These are phyloP conservation scores for Rozella allomycis DNA, from an alignment of 371 early-diverging fungal genomes.

Conservation along the genomic window DNA sequence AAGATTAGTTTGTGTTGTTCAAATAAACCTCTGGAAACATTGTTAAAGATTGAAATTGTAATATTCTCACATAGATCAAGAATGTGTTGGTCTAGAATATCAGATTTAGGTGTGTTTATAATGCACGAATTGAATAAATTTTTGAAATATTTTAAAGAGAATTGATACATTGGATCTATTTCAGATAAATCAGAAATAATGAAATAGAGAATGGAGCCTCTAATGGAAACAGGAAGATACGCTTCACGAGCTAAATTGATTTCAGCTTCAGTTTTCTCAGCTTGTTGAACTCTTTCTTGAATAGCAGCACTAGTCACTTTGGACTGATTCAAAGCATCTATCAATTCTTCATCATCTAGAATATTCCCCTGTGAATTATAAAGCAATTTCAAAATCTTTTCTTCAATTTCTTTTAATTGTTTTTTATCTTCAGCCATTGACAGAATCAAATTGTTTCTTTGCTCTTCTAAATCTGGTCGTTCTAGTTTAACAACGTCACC, in stretches of 20 bases:
- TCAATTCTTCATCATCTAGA: slow-evolving; percentile 32
- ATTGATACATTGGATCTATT: slow-evolving; percentile 34
- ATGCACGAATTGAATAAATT: slow-evolving; percentile 13
- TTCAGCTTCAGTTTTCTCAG: slow-evolving; percentile 25
- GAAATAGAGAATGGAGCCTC: slow-evolving; percentile 33
- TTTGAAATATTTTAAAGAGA: slow-evolving; percentile 31
- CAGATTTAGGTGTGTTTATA: neutral
- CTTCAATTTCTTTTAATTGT: slow-evolving; percentile 31
- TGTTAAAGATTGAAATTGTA: slow-evolving; percentile 18
- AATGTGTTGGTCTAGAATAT: neutral
- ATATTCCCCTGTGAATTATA: slow-evolving; percentile 32
- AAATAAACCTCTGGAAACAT: slow-evolving; percentile 27
- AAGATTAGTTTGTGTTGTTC: slow-evolving; percentile 29
- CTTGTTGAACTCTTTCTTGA: slow-evolving; percentile 22
- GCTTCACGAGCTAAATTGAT: slow-evolving; percentile 28
- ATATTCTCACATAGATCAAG: slow-evolving; percentile 15
- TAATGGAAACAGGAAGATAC: slow-evolving; percentile 28
- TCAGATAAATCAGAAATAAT: slow-evolving; percentile 26
- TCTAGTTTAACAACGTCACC: slow-evolving; percentile 33
- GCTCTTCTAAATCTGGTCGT: slow-evolving; percentile 29
- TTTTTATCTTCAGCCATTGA: slow-evolving; percentile 26
- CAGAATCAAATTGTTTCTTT: slow-evolving; percentile 25
- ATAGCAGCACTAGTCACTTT: slow-evolving; percentile 34
- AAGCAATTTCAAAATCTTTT: slow-evolving; percentile 25
- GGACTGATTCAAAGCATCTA: slow-evolving; percentile 29